phyloP scores from a whole-genome alignment of 2,329 filamentous ascomycete genomes.

The Metarhizium album region DNA sequence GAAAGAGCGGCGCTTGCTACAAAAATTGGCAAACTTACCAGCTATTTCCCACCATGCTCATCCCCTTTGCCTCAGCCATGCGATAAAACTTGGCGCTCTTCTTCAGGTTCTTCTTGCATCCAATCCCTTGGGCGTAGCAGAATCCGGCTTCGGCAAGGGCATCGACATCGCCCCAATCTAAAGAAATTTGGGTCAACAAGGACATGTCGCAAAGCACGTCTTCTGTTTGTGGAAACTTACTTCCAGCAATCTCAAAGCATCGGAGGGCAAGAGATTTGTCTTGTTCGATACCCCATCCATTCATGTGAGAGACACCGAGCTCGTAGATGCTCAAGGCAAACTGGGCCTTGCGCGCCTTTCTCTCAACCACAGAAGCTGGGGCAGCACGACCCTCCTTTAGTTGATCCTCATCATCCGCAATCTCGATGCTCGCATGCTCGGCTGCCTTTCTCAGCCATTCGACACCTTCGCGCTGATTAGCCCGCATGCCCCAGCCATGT shows the following conservation, averaged over 20 bases:
- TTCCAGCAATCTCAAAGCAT: slow-evolving; percentile 93
- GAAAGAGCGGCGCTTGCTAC: background rate
- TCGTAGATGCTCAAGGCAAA: slow-evolving; percentile 96
- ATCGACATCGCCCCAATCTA: slow-evolving; percentile 88
- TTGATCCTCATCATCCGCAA: slow-evolving; percentile 68
- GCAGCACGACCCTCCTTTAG: slow-evolving; percentile 47
- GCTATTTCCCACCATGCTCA: slow-evolving; percentile 97
- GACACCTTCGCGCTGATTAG: slow-evolving; percentile 82
- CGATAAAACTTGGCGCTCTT: slow-evolving; percentile 89
- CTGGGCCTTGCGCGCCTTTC: slow-evolving; percentile 78
- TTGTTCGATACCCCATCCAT: slow-evolving; percentile 93
- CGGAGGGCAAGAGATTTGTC: slow-evolving; percentile 79
- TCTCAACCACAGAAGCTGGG: slow-evolving; percentile 51
- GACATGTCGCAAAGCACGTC: background rate
- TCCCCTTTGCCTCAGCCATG: slow-evolving; percentile 80
- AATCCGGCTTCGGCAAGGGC: slow-evolving; percentile 90
- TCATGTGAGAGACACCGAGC: slow-evolving; percentile 91
- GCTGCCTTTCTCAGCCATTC: slow-evolving; percentile 88
- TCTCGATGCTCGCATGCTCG: slow-evolving; percentile 69
- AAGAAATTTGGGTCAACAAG: background rate
- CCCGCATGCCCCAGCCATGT: slow-evolving; percentile 95
- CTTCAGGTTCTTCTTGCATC: slow-evolving; percentile 92
- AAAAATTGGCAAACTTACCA: slow-evolving; percentile 53
- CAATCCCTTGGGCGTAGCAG: slow-evolving; percentile 88
- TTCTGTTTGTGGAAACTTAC: slow-evolving; percentile 30